These are phyloP conservation scores for Leccinum arenicola DNA, from an alignment of 768 basidiomycete species.

Conservation along the genomic window DNA sequence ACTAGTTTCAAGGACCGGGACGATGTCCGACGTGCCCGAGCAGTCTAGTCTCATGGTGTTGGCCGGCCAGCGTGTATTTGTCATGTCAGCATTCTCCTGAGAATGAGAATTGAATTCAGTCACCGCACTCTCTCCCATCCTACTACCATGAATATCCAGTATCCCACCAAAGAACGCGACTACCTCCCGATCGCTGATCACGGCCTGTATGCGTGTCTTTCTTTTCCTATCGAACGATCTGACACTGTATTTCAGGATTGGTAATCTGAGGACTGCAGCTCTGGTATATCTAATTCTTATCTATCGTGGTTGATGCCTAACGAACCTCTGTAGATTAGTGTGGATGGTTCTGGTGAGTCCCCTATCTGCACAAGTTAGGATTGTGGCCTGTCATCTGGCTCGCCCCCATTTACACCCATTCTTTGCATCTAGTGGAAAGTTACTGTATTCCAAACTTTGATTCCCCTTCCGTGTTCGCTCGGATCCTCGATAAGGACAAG, in stretches of 20 bases:
- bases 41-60: background rate
- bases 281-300: slow-evolving; percentile 39
- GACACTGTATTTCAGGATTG: slow-evolving; percentile 51
- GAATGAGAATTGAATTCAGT: background rate
- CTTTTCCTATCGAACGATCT: slow-evolving; percentile 5
- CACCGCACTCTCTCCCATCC: background rate
- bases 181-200: slow-evolving; percentile 80
- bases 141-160: slow-evolving; percentile 45
- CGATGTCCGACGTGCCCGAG: background rate
- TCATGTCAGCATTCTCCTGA: slow-evolving; percentile 7
- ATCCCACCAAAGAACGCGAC: slow-evolving; percentile 54
- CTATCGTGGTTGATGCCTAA: slow-evolving; percentile 5
- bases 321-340: slow-evolving; percentile 47
- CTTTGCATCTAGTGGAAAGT: slow-evolving; percentile 63
- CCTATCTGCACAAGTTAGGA: background rate
- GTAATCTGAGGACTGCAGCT: slow-evolving; percentile 81
- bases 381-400: background rate
- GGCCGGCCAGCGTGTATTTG: slow-evolving; percentile 4
- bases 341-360: slow-evolving; percentile 74
- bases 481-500: slow-evolving; percentile 85
- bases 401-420: slow-evolving; percentile 3
- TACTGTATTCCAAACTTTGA: slow-evolving; percentile 94
- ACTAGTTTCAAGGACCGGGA: no score
- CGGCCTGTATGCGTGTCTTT: slow-evolving; percentile 54
- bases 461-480: slow-evolving; percentile 88